Percentiles rank a stretch among this genome's conserved stretches.
These are phyloP conservation scores for Opeltia flavorubescens DNA, from an alignment of 495 filamentous ascomycete species.

Conservation along the genomic window DNA sequence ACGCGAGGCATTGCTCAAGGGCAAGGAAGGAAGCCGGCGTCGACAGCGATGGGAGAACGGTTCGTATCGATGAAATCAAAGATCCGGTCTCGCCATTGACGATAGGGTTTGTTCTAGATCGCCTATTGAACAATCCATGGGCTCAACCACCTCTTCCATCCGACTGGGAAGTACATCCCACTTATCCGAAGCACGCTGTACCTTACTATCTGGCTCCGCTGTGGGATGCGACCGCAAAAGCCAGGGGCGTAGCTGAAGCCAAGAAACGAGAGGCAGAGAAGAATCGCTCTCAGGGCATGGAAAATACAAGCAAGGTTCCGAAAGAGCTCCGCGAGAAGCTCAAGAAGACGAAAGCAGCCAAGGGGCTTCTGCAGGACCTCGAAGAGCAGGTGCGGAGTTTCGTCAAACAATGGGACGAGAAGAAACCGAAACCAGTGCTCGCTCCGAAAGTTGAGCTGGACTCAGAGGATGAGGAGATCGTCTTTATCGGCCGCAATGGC, in stretches of 20 bases:
- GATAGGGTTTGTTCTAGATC: conserved; percentile 40
- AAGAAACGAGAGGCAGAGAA: conserved; percentile 18
- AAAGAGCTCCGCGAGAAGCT: conserved; percentile 43
- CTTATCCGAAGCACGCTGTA: conserved; percentile 58
- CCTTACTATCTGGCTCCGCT: conserved; percentile 82
- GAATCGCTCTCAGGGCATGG: conserved; percentile 22
- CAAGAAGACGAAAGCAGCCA: conserved; percentile 56
- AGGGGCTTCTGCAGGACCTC: conserved; percentile 48
- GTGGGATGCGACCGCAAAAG: conserved; percentile 60
- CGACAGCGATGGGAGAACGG: conserved; percentile 93
- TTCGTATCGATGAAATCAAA: conserved; percentile 26
- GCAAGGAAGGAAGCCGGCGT: conserved; percentile 80
- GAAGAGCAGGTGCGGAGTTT: conserved; percentile 50
- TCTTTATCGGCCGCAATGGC: conserved; percentile 74
- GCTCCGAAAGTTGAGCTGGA: conserved; percentile 24
- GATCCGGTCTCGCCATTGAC: conserved; percentile 7
- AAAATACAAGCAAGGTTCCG: conserved; percentile 29
- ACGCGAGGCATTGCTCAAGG: conserved; percentile 72
- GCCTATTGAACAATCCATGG: conserved; percentile 73
- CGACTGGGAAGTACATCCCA: conserved; percentile 72
- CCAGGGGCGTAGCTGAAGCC: conserved; percentile 27
- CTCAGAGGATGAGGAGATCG: conserved; percentile 71
- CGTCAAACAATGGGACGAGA: conserved; percentile 43
- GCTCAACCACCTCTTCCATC: conserved; percentile 62
- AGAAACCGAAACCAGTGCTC: conserved; percentile 20